Conservation (phyloP, 352 stramenopile genomes). For the Phytophthora citrophthora region DNA sequence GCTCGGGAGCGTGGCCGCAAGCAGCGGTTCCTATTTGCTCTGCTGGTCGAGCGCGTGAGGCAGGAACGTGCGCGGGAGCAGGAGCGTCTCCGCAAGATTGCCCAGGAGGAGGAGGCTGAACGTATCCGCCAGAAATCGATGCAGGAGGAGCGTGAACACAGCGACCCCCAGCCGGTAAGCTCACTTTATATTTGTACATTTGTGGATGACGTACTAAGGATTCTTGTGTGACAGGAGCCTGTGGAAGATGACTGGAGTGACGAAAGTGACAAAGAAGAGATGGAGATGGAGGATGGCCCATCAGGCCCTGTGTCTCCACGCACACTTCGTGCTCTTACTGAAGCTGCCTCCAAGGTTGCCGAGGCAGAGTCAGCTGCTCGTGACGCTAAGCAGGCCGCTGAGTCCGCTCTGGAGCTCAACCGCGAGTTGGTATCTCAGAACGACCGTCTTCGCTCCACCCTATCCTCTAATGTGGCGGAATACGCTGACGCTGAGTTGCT, state of each 20-base stretch:
- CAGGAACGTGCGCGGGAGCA: constrained; percentile 48
- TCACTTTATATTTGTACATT: constrained; percentile 3
- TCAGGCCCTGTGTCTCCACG: constrained; percentile 59
- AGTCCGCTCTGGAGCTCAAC: constrained; percentile 66
- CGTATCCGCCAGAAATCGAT: constrained; percentile 47
- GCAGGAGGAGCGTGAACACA: constrained; percentile 47
- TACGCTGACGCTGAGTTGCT: constrained; percentile 72
- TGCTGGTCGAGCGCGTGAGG: constrained; percentile 51
- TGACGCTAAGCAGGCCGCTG: constrained; percentile 74
- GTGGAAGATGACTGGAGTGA: constrained; percentile 86
- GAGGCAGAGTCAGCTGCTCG: constrained; percentile 73
- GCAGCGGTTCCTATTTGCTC: constrained; percentile 61
- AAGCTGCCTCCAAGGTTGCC: constrained; percentile 75
- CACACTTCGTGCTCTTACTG: constrained; percentile 68
- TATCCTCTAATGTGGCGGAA: constrained; percentile 73
- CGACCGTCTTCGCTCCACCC: constrained; percentile 62
- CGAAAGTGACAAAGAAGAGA: constrained; percentile 65
- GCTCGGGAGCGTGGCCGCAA: constrained; percentile 59
- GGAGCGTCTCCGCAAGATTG: constrained; percentile 48
- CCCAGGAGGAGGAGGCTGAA: constrained; percentile 37
- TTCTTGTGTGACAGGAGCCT: constrained; percentile 72
- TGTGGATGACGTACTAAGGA: constrained; percentile 53
- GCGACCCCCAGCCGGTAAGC: constrained; percentile 68
- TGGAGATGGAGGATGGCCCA: constrained; percentile 9
- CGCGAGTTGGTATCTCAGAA: constrained; percentile 68